A percentile compares a stretch with the other conserved stretches of the same genome.
These are phyloP conservation scores for Lactifluus piperatus DNA, from an alignment of 768 basidiomycete genomes.

Conservation along the genomic window DNA sequence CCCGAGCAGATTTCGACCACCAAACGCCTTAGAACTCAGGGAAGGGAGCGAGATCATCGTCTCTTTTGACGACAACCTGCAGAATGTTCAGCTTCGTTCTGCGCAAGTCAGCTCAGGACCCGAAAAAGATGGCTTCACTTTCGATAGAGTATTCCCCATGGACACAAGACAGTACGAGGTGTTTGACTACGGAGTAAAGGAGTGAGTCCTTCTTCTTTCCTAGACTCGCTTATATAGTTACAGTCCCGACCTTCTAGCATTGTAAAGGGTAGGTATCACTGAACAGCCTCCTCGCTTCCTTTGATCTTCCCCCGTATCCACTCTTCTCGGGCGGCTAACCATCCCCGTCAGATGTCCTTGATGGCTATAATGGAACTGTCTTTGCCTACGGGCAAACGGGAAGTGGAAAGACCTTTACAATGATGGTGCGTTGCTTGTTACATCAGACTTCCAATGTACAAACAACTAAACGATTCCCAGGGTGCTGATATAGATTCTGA, in stretches of 20 bases:
- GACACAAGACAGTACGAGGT: slow-evolving; percentile 86
- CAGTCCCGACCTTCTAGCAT: slow-evolving; percentile 43
- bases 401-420: slow-evolving; percentile 90
- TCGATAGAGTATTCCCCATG: slow-evolving; percentile 94
- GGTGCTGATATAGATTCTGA: slow-evolving; percentile 94
- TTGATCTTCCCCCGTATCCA: neutral
- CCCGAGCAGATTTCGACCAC: slow-evolving; percentile 77
- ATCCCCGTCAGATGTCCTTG: slow-evolving; percentile 74
- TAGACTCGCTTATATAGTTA: neutral
- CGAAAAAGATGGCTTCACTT: slow-evolving; percentile 96
- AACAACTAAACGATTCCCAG: slow-evolving; percentile 32
- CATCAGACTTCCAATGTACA: neutral
- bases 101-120: slow-evolving; percentile 65
- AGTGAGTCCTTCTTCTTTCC: slow-evolving; percentile 47
- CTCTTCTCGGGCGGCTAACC: neutral
- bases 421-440: slow-evolving; percentile 65
- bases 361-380: slow-evolving; percentile 96
- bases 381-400: slow-evolving; percentile 87
- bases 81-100: slow-evolving; percentile 74
- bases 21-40: slow-evolving; percentile 83
- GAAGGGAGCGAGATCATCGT: slow-evolving; percentile 89
- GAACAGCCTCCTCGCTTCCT: neutral
- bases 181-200: slow-evolving; percentile 97
- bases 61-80: slow-evolving; percentile 77
- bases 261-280: slow-evolving; percentile 59